Percentiles rank a stretch among this genome's conserved stretches.
These are phyloP conservation scores for Desmodesmus armatus DNA, from an alignment of 139 green algal genomes.

Conservation along the genomic window DNA sequence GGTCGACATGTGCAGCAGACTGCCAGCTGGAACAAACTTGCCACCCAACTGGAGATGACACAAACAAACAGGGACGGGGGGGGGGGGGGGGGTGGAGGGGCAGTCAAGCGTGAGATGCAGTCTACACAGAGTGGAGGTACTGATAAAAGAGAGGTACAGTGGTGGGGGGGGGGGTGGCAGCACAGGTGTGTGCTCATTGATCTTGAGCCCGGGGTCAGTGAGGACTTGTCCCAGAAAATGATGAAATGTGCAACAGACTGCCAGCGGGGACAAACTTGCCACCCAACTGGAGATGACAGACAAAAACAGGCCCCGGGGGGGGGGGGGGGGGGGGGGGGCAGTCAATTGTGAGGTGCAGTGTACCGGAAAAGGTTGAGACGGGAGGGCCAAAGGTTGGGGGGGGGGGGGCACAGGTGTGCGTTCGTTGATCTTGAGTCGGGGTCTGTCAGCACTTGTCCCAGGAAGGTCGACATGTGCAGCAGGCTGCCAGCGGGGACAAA, in stretches of 20 bases:
- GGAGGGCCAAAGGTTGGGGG: neutral
- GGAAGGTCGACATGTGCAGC: slow-evolving; percentile 18
- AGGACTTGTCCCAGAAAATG: slow-evolving; percentile 1
- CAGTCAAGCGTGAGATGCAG: neutral
- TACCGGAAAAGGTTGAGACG: neutral
- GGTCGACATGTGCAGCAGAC: too few relatives aligned
- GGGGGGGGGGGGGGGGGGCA: too few relatives aligned
- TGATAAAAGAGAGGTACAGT: neutral
- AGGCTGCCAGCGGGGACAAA: slow-evolving; percentile 2
- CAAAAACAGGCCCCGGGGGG: too few relatives aligned
- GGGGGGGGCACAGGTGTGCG: neutral
- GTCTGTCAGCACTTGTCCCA: slow-evolving; percentile 2
- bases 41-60: too few relatives aligned
- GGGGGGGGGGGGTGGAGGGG: too few relatives aligned
- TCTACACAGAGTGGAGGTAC: neutral
- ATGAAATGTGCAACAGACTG: slow-evolving; percentile 5
- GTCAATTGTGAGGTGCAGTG: neutral
- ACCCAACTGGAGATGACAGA: neutral
- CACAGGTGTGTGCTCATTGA: neutral
- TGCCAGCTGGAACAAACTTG: too few relatives aligned
- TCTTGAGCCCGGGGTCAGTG: neutral
- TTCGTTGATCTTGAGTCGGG: neutral
- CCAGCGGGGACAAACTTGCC: slow-evolving; percentile 14
- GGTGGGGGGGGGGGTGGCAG: neutral
- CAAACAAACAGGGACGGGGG: too few relatives aligned